Evolutionary conservation across 768 basidiomycete species (phyloP), one percentile per base, ranked within the genome.

Genomic region (Boletus tomentosulus): DNA sequence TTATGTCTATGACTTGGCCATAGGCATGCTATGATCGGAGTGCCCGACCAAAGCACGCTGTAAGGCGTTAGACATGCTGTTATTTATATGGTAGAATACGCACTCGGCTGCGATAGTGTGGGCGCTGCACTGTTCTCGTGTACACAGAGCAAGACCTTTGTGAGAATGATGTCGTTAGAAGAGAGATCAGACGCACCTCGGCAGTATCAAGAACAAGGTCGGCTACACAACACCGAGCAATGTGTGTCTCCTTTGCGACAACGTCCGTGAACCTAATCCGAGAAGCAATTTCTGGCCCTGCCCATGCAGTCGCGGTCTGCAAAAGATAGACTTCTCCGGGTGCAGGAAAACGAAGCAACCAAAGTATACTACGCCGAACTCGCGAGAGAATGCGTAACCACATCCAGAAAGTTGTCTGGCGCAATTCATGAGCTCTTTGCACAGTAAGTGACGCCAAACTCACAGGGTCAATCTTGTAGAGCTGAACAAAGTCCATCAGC

Each of bases 151-250:
- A 6, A 43, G 11, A 15, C 22, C 11, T n/a, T 37, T n/a, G 19
- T 66, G 5, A 56, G 45, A n/a, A 6, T 16, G 38, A 7, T 30
- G 28, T 30, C 31, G 5, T 1, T 13, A 10, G 35, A 27, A 39
- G 13, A 39, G n/a, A 43, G 9, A 16, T 4, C 13, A 19, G 7
- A 3, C 73, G 12, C 37, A 76, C 78, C 71, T 80, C 79, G 6
- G 74, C 73, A 3, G 79, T 81, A 58, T 80, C 79, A n/a, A 80
- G 66, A 56, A 79, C 75, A 9, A 80, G 65, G 56, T 80, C 79
- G 4, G 75, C 74, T n/a, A 78, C 74, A 24, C 78, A 64, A 9
- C 72, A 74, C 33, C 79, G 74, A 46, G 67, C 59, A 46, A 80
- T 72, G 55, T 80, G 79, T 3, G 64, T 62, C 31, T 76, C 74